Evolutionary conservation across 805 yeast species (phyloP).

Genomic region (Nakazawaea anatomiae): DNA sequence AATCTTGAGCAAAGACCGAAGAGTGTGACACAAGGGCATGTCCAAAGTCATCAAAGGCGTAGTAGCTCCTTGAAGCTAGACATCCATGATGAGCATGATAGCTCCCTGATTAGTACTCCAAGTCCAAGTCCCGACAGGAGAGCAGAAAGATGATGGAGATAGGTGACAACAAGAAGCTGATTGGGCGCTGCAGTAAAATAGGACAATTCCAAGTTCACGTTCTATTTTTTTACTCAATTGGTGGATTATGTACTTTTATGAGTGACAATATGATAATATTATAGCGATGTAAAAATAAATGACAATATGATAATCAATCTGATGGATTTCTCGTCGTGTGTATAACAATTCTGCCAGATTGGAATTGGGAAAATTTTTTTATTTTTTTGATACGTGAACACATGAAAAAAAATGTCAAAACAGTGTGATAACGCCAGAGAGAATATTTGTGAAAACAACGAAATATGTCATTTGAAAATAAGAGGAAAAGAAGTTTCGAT

Average conservation of each 20-base stretch:
- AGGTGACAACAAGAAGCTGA: no score
- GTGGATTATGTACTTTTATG: no score
- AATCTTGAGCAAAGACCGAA: conserved; percentile 13
- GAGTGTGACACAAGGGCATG: neutral
- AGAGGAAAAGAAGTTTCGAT: conserved; percentile 3
- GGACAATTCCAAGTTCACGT: no score
- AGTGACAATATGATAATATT: no score
- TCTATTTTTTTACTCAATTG: no score
- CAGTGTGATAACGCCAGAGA: neutral
- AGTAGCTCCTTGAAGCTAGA: neutral
- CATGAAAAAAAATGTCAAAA: no score
- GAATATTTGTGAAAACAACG: neutral
- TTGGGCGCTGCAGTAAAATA: no score
- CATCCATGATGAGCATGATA: neutral
- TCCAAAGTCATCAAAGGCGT: conserved; percentile 13
- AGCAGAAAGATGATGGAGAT: neutral
- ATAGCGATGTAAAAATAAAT: no score
- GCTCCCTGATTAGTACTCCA: neutral
- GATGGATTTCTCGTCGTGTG: neutral
- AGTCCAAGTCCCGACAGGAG: neutral
- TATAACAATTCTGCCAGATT: neutral
- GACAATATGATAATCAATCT: no score
- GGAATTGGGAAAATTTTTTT: neutral
- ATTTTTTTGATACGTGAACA: neutral
- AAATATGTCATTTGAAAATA: conserved; percentile 5